phyloP scores from a whole-genome alignment of 1,139 yeast species.

The Suhomyces kunorum region DNA sequence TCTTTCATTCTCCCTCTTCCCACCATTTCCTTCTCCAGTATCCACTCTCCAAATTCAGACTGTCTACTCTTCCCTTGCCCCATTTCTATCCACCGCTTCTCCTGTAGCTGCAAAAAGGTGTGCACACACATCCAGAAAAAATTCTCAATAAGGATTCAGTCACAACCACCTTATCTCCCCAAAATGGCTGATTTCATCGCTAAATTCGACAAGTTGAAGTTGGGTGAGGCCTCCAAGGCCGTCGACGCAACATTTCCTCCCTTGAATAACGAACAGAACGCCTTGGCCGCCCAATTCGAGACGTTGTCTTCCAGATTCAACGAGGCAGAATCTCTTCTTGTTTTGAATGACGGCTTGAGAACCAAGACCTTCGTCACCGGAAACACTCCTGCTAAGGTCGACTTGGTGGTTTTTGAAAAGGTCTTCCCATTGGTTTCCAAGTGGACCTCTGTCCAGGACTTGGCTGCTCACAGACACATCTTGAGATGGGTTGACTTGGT shows the following conservation, averaged over 20 bases:
- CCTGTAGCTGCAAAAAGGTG: conserved; percentile 3
- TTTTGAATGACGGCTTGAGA: conserved; percentile 71
- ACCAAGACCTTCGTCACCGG: conserved; percentile 71
- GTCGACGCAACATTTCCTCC: conserved; percentile 35
- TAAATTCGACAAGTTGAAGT: conserved; percentile 42
- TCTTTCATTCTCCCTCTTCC: too few species aligned
- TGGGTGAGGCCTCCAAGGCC: conserved; percentile 33
- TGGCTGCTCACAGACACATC: conserved; percentile 69
- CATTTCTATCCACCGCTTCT: background rate
- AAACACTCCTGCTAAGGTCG: conserved; percentile 62
- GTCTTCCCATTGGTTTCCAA: conserved; percentile 60
- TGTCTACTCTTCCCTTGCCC: background rate
- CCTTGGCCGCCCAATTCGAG: conserved; percentile 80
- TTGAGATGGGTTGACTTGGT: conserved; percentile 89
- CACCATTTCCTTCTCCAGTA: too few species aligned
- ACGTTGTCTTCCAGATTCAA: conserved; percentile 63
- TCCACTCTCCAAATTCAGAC: too few species aligned
- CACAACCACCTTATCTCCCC: conserved; percentile 1
- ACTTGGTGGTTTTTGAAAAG: conserved; percentile 65
- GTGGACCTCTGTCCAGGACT: conserved; percentile 57
- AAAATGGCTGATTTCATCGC: conserved; percentile 46
- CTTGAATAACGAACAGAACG: conserved; percentile 54
- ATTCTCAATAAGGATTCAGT: conserved; percentile 5
- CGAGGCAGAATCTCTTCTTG: conserved; percentile 55
- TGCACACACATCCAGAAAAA: conserved; percentile 12